Evolutionary conservation across 352 stramenopile genomes (phyloP).

Genomic region (Phytophthora pinifolia): DNA sequence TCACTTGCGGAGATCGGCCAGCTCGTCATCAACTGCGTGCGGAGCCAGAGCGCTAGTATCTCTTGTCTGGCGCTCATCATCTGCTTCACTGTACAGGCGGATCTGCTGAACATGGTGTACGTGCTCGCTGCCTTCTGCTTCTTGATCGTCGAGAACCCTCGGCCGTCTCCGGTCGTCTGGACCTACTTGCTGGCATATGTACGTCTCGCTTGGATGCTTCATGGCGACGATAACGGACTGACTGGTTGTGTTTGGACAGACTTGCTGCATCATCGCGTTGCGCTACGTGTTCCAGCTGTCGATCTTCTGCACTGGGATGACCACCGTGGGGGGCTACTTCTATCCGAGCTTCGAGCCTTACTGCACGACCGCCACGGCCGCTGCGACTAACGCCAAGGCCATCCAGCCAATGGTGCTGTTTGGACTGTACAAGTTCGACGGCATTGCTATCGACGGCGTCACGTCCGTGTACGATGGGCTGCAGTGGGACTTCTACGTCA

Average conservation of each 20-base stretch:
- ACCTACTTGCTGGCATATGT: conserved; percentile 83
- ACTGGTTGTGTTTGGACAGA: conserved; percentile 27
- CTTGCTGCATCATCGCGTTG: conserved; percentile 51
- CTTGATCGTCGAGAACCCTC: conserved; percentile 73
- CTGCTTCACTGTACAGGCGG: conserved; percentile 75
- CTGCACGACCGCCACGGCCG: conserved; percentile 41
- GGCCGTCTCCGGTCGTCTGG: conserved; percentile 62
- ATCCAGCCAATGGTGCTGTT: conserved; percentile 83
- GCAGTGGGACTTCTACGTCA: conserved; percentile 86
- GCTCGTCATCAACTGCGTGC: conserved; percentile 61
- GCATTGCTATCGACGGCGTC: conserved; percentile 49
- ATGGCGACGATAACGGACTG: background rate
- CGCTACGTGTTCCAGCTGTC: conserved; percentile 83
- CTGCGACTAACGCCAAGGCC: conserved; percentile 49
- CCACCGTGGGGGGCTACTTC: conserved; percentile 48
- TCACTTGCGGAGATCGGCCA: conserved; percentile 54
- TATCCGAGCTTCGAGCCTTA: conserved; percentile 83
- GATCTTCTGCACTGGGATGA: conserved; percentile 80
- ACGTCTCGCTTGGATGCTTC: conserved; percentile 22
- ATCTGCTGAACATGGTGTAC: conserved; percentile 82
- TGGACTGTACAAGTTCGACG: conserved; percentile 88
- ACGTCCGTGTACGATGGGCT: conserved; percentile 65
- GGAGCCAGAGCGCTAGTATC: conserved; percentile 62
- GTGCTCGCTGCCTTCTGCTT: conserved; percentile 70
- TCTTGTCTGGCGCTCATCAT: conserved; percentile 69